Evolutionary conservation across 345 rosid species (phyloP).

Genomic region (Pistacia atlantica): DNA sequence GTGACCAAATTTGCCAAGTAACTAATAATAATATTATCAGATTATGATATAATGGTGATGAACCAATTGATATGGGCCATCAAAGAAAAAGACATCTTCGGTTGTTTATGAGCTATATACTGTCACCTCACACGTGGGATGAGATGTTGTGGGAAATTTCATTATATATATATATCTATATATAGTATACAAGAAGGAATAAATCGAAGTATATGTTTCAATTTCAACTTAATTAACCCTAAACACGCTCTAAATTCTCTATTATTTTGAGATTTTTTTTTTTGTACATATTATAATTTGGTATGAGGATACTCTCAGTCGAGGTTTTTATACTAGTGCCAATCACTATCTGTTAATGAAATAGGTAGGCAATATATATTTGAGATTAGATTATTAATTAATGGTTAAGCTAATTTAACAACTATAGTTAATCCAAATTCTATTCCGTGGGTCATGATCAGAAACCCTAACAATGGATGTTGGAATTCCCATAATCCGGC

Average conservation of each 20-base stretch:
- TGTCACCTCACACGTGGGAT: constrained; percentile 26
- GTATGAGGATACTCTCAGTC: no score
- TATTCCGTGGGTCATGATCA: background rate
- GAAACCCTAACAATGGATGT: background rate
- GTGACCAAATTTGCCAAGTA: constrained; percentile 21
- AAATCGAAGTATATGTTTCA: background rate
- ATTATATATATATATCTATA: background rate
- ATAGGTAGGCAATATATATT: background rate
- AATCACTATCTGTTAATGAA: background rate
- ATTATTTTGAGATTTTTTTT: no score
- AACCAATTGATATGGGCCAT: constrained; percentile 1
- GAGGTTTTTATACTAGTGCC: no score
- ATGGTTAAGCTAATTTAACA: background rate
- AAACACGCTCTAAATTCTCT: no score
- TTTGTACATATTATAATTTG: no score
- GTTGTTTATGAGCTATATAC: constrained; percentile 7
- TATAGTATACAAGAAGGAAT: background rate
- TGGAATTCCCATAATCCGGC: constrained; percentile 9
- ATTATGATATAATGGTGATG: background rate
- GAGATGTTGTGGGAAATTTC: constrained; percentile 17
- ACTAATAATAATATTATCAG: background rate
- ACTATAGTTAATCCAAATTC: background rate
- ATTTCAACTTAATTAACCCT: no score
- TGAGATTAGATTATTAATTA: background rate
- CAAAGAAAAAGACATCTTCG: constrained; percentile 1